Percentiles rank a stretch among this genome's conserved stretches.
phyloP scores from a whole-genome alignment of 1,139 yeast genomes.

The Dujonia santamariae region DNA sequence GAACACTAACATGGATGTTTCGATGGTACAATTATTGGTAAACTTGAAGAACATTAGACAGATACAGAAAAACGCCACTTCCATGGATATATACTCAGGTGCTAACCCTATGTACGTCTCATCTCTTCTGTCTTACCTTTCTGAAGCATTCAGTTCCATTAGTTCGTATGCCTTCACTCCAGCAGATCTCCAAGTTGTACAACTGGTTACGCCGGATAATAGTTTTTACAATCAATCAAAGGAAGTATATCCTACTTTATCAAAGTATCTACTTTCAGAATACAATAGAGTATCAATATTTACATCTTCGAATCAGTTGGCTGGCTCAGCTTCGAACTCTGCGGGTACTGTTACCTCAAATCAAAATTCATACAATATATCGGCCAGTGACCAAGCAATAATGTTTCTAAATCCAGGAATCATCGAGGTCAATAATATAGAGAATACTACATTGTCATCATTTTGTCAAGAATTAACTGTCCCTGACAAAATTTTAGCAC shows the following conservation, averaged over 20 bases:
- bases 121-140: background rate
- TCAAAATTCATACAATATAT: slow-evolving; percentile 16
- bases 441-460: background rate
- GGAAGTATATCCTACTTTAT: slow-evolving; percentile 35
- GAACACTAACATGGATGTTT: slow-evolving; percentile 55
- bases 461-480: background rate
- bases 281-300: slow-evolving; percentile 41
- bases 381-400: slow-evolving; percentile 16
- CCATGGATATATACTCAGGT: background rate
- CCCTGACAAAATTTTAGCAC: background rate
- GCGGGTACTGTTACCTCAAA: no score
- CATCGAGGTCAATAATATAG: background rate
- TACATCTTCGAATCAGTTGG: slow-evolving; percentile 26
- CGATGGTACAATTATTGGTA: slow-evolving; percentile 52
- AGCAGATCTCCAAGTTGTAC: background rate
- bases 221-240: slow-evolving; percentile 19
- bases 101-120: background rate
- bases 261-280: slow-evolving; percentile 39
- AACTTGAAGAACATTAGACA: slow-evolving; percentile 31
- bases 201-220: background rate
- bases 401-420: slow-evolving; percentile 14
- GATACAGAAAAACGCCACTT: background rate
- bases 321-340: background rate
- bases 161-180: slow-evolving; percentile 3
- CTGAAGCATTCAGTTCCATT: background rate